Base-by-base conservation (phyloP, 495 filamentous ascomycete genomes). In the Paragyromitra xinjiangensis region DNA sequence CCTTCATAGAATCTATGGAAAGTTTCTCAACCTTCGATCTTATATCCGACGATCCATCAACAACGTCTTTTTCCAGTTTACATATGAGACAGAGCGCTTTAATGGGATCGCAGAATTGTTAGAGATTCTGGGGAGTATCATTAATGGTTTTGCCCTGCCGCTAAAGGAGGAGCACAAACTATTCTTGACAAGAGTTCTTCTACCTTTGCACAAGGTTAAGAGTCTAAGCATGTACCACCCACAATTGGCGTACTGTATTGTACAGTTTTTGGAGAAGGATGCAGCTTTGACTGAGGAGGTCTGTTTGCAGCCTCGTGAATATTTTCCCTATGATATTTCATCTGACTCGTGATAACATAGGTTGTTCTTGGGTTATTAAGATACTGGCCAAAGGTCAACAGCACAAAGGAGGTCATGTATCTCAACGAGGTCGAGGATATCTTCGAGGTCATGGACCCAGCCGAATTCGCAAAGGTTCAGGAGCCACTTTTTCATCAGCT, bases 61-160 rank as follows among this genome's bases (percentile, higher is more conserved):
- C 87, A 98, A 99, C 82, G 95, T 99, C 80, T 99, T 99, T 87
- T 99, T 99, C 88, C 95, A 99, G 83, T 99, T 99, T 84, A 92
- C 92, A 72, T 99, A 99, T 82, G 95, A 99, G 85, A 99, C 95
- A 0, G 95, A 99, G 84, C 89, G 95, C 64, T 98, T 98, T 86
- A 99, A 99, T 82, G 95, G 95, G 16, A 97, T 99, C 75, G 95
- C 95, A 4, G 95, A 99, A 83, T 87, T 99, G 56, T 86, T 99
- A 56, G 95, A 99, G 81, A 99, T 99, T 79, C 86, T 99, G 34
- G 95, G 95, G 50, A 98, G 95, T 66, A 99, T 99, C 77, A 99
- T 99, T 89, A 99, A 99, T 81, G 95, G 95, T 11, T 99, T 99
- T 84, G 95, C 95, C 37, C 85, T 99, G 48, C 95, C 95, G 12